phyloP scores from a whole-genome alignment of 805 yeast species.

The Ogataea naganishii region DNA sequence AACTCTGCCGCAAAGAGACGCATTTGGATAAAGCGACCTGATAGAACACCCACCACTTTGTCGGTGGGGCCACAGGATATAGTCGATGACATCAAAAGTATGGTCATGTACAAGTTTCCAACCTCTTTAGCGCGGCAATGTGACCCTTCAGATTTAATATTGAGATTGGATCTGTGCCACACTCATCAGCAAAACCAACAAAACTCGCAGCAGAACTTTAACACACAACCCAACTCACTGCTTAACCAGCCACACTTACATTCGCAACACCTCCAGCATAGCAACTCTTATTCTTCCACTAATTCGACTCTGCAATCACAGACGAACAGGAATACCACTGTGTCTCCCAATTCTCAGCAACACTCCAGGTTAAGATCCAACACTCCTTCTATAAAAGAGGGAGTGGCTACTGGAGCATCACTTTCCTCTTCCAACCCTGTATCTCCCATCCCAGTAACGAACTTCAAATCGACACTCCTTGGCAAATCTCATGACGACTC shows the following conservation, averaged over 20 bases:
- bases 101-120: constrained; percentile 57
- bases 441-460: constrained; percentile 20
- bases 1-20: constrained; percentile 24
- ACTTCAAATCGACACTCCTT: constrained; percentile 13
- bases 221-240: background rate
- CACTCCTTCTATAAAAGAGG: no score
- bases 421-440: constrained; percentile 14
- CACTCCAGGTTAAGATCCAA: no score
- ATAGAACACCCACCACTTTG: constrained; percentile 62
- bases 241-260: background rate
- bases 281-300: no score
- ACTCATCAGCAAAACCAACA: constrained; percentile 2
- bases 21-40: constrained; percentile 45
- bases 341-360: no score
- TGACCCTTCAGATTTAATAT: constrained; percentile 61
- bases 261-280: no score
- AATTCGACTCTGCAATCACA: no score
- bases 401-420: no score
- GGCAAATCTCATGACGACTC: background rate
- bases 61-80: constrained; percentile 53
- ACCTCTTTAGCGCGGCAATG: constrained; percentile 49
- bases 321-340: no score
- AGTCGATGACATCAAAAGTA: constrained; percentile 73
- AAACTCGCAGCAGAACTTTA: background rate
- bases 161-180: constrained; percentile 20